Base-by-base conservation (phyloP, 2,329 filamentous ascomycete genomes). In the Neofusicoccum sp. region DNA sequence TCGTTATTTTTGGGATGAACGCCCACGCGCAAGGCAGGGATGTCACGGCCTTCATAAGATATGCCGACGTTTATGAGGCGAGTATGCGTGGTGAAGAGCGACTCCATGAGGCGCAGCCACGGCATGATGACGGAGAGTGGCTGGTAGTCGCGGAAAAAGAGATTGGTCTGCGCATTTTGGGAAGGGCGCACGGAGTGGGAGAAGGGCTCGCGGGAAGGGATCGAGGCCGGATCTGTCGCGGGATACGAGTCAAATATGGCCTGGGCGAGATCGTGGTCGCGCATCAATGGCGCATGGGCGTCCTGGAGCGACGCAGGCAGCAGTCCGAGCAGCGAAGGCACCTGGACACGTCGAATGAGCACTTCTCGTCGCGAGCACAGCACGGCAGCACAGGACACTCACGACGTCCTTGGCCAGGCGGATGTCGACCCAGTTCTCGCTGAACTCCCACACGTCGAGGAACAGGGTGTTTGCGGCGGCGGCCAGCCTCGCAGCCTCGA, bases 131-230 rank as follows among this genome's bases (percentile, higher is more conserved):
- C 92, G 3, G 89, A 86, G 24, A 96, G 80, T 1, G 93, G 91
- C 70, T 97, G 95, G 73, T 97, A 99, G 70, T 97, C 87, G 56
- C 86, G 84, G 77, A 99, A 98, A 78, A 97, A 98, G 40, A 96
- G 80, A 69, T 92, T 91, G 57, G 49, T 61, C 49, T 61, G 59
- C 34, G 58, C 48, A 54, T 53, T 54, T 16, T 65, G 66, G 70
- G 60, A 71, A 16, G 71, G 65, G 41, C 76, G 64, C 68, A 69
- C 56, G 68, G 65, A 12, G 69, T 53, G 47, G 65, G 67, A 58
- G 69, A 65, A 12, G 68, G 47, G 48, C 66, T 67, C 41, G 51
- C 36, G 63, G 73, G 68, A 60, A 58, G 61, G 6, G 69, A 67
- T 16, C 68, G 69, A 63, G 70, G 70, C 71, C 48, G 66, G 68